These are phyloP conservation scores for Kodamaea laetipori DNA, from an alignment of 805 yeast genomes.

Conservation along the genomic window DNA sequence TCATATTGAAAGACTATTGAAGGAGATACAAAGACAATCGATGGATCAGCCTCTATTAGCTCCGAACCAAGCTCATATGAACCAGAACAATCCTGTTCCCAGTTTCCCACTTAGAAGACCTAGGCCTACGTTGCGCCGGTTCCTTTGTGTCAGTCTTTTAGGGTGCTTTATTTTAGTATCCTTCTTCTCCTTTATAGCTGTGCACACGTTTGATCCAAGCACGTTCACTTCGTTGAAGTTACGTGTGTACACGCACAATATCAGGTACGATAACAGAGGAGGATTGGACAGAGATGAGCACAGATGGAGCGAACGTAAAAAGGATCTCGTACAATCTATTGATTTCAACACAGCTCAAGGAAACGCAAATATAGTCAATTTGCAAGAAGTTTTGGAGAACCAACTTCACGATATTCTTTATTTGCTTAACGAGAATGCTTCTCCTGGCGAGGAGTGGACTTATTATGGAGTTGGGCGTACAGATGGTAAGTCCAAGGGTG, in stretches of 20 bases:
- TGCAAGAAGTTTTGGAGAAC: slow-evolving; percentile 41
- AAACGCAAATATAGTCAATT: slow-evolving; percentile 41
- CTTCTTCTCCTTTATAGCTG: not conserved
- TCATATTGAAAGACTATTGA: no score
- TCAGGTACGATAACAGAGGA: slow-evolving; percentile 43
- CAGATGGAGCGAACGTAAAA: slow-evolving; percentile 47
- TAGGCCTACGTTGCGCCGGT: slow-evolving; percentile 1
- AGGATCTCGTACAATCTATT: slow-evolving; percentile 42
- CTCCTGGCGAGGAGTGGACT: slow-evolving; percentile 26
- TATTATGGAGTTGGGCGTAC: slow-evolving; percentile 41
- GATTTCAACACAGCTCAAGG: slow-evolving; percentile 28
- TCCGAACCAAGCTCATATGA: not conserved
- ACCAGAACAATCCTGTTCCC: not conserved
- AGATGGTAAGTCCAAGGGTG: slow-evolving; percentile 35
- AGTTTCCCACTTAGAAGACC: not conserved
- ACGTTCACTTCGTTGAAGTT: slow-evolving; percentile 12
- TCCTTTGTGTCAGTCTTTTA: slow-evolving; percentile 1
- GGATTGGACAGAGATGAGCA: slow-evolving; percentile 40
- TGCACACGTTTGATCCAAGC: not conserved
- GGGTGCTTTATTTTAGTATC: not conserved
- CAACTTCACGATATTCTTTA: slow-evolving; percentile 36
- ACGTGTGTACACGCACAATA: slow-evolving; percentile 46
- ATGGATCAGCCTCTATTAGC: slow-evolving; percentile 3
- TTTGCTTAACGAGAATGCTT: slow-evolving; percentile 30
- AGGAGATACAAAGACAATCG: not conserved